Base-by-base conservation (phyloP, 1,284 basidiomycete genomes). In the Coriolopsis trogii region DNA sequence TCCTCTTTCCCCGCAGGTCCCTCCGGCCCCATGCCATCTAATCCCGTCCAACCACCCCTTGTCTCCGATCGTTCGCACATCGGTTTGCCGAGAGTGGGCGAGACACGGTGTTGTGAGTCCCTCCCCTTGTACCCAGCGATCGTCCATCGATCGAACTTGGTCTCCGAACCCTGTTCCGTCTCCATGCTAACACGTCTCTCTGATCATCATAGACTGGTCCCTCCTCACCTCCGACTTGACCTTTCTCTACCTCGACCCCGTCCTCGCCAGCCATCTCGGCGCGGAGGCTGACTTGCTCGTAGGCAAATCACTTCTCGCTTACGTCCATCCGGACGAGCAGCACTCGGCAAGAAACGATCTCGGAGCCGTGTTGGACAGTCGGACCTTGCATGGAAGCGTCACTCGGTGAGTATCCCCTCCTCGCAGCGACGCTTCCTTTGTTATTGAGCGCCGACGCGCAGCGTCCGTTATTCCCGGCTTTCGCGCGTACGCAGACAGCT, bases 181-280 rank as follows among this genome's bases (percentile, higher is more conserved):
- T 47, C 41, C 59, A 56, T 49, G 56, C 64, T 66, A 20, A 63
- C 64, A 49, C 42, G 37, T 51, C 49, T 45, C 45, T 51, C 50
- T 45, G 31, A 52, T 59, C 49, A 24, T 36, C 44, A 24, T 56
- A 83, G 82, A 91, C 73, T 92, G 89, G 89, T 72, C 85, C 33
- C 72, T 92, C 51, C 76, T 92, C 62, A 82, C 84, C 18, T 67
- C 84, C 41, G 83, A 89, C 66, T 81, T 97, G 43, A 74, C 82
- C 42, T 95, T 95, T 72, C 82, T 95, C 57, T 94, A 93, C 73
- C 79, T 94, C 59, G 95, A 97, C 74, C 95, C 95, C 44, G 84
- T 93, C 49, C 79, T 97, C 54, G 77, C 84, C 21, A 71, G 67
- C 55, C 93, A 96, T 70, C 84, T 97, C 63, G 84, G 80, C 21